Evolutionary conservation across 2,329 filamentous ascomycete genomes (phyloP), one percentile per base, ranked within the genome.

Genomic region (Botrytis medusae): DNA sequence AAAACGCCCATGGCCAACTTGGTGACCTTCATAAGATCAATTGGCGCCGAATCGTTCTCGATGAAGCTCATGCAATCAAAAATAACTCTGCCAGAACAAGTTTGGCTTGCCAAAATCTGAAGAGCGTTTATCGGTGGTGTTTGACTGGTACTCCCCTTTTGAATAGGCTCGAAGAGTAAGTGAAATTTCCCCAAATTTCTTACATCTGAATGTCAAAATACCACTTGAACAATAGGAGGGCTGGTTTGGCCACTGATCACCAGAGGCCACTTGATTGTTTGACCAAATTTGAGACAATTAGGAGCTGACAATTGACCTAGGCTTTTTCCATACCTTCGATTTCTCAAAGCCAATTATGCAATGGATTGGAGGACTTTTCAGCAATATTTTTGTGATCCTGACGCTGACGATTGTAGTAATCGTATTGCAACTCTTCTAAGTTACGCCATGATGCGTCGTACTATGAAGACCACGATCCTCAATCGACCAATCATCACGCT

Each of bases 31-130:
- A 85, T 74, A 67, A 73, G 1, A 76, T 84, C 5, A 79, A 82
- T 0, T 89, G 84, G 82, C 84, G 86, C 59, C 81, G 89, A 1
- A 74, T 90, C 5, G 83, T 90, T 1, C 80, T 90, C 0, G 88
- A 90, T 63, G 88, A 90, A 76, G 87, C 85, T 0, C 88, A 90
- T 68, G 77, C 76, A 0, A 88, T 90, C 74, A 89, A 89, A 74
- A 89, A 88, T 44, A 80, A 83, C 9, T 72, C 72, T 0, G 79
- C 80, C 0, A 71, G 75, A 14, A 86, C 84, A 0, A 84, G 83
- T 0, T 78, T 85, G 51, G 85, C 85, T 5, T 86, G 84, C 74
- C 82, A 83, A 81, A 73, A 78, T 40, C 74, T 81, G 3, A 75
- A 76, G 57, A 76, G 75, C 16, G 74, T 79, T 22, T 81, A 78